Conservation (phyloP, 306 rosid species). For the Crotalaria pallida region DNA sequence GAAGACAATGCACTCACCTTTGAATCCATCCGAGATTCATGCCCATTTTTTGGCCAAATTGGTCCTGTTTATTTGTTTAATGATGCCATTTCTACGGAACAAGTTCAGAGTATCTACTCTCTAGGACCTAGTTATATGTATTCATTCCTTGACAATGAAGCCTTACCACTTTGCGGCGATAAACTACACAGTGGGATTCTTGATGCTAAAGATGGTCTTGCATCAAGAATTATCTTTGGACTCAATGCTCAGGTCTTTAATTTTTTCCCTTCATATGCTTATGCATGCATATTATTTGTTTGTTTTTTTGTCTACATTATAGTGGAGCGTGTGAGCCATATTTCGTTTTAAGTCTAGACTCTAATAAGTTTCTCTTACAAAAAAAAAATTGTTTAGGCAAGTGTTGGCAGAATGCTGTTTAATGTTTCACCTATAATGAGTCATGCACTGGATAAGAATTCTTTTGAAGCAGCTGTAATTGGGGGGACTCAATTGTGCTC, state of each 20-base stretch:
- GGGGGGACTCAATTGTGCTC: slow-evolving; percentile 92
- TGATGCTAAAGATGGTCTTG: slow-evolving; percentile 83
- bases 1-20: slow-evolving; percentile 48
- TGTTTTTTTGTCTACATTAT: slow-evolving; percentile 4
- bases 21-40: slow-evolving; percentile 60
- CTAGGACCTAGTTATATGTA: slow-evolving; percentile 99
- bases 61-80: slow-evolving; percentile 86
- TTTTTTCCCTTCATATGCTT: neutral
- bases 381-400: slow-evolving; percentile 70
- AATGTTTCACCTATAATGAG: slow-evolving; percentile 76
- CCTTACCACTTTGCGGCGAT: slow-evolving; percentile 59
- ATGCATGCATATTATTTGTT: neutral
- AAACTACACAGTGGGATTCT: slow-evolving; percentile 72
- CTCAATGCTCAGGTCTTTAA: slow-evolving; percentile 86
- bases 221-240: slow-evolving; percentile 80
- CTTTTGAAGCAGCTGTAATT: slow-evolving; percentile 77
- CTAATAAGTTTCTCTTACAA: slow-evolving; percentile 25
- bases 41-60: slow-evolving; percentile 87
- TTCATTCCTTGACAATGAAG: slow-evolving; percentile 86
- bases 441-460: slow-evolving; percentile 59
- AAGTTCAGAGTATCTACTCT: slow-evolving; percentile 76
- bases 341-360: neutral
- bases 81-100: slow-evolving; percentile 85
- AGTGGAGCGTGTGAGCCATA: neutral
- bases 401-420: slow-evolving; percentile 78